Evolutionary conservation across 2,329 filamentous ascomycete genomes (phyloP).

Genomic region (Calonectria crousiana): DNA sequence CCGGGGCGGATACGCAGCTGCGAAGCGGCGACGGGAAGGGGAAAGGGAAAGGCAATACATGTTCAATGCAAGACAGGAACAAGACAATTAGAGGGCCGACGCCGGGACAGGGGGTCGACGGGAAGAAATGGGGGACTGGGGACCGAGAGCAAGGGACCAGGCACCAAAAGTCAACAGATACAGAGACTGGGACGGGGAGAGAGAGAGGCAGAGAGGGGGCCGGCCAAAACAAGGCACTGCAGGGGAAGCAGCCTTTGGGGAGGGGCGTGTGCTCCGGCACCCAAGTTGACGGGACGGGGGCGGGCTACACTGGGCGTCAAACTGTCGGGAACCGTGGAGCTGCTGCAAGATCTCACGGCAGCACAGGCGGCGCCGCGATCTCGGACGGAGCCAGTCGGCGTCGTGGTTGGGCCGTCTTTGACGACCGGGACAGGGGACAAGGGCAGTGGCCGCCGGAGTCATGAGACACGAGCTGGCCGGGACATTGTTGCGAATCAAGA

Average conservation of each 20-base stretch:
- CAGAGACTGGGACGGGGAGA: background rate
- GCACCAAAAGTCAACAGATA: slow-evolving; percentile 24
- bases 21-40: background rate
- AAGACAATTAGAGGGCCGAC: slow-evolving; percentile 11
- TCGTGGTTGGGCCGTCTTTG: slow-evolving; percentile 42
- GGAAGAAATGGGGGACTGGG: background rate
- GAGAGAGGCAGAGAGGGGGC: slow-evolving; percentile 2
- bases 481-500: slow-evolving; percentile 53
- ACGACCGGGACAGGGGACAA: slow-evolving; percentile 37
- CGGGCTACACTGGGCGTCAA: slow-evolving; percentile 41
- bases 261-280: slow-evolving; percentile 38
- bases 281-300: slow-evolving; percentile 50
- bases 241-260: background rate
- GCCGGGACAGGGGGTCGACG: background rate
- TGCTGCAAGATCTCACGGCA: slow-evolving; percentile 48
- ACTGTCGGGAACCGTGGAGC: slow-evolving; percentile 44
- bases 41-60: background rate
- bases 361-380: slow-evolving; percentile 45
- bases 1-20: background rate
- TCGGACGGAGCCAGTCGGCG: slow-evolving; percentile 39
- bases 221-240: background rate
- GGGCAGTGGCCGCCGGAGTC: slow-evolving; percentile 35
- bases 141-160: slow-evolving; percentile 13
- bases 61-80: slow-evolving; percentile 22
- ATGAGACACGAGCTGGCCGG: slow-evolving; percentile 45